A percentile compares a stretch with the other conserved stretches of the same genome.
Conservation (phyloP, 177 flowering plant species). For the Vitis hybrid region DNA sequence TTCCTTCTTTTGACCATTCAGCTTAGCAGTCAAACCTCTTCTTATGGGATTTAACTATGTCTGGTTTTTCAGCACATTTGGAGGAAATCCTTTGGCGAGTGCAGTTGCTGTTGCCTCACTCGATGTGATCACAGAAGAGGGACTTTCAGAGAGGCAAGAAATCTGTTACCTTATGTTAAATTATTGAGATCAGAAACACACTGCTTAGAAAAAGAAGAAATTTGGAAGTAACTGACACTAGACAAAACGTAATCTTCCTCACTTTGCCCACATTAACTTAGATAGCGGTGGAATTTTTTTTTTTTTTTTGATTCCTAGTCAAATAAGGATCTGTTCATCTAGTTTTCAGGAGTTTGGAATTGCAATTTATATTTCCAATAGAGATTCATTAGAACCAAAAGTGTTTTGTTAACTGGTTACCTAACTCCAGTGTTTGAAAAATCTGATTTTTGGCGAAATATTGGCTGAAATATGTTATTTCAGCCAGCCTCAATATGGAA, state of each 20-base stretch:
- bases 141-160: constrained; percentile 81
- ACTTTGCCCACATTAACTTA: no score
- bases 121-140: constrained; percentile 79
- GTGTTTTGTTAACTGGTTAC: no score
- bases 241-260: background rate
- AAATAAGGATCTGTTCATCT: no score
- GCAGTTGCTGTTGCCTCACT: constrained; percentile 89
- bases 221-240: background rate
- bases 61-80: constrained; percentile 71
- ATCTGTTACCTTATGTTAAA: background rate
- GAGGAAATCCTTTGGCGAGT: constrained; percentile 96
- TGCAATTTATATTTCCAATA: no score
- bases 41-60: constrained; percentile 4
- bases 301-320: no score
- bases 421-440: no score
- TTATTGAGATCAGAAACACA: background rate
- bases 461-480: no score
- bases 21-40: background rate
- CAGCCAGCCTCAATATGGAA: no score
- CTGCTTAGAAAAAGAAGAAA: background rate
- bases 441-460: no score
- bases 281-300: no score
- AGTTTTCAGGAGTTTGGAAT: no score
- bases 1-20: background rate
- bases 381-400: no score